Conservation (phyloP, 805 yeast species). For the Lipomyces spencermartinsiae region DNA sequence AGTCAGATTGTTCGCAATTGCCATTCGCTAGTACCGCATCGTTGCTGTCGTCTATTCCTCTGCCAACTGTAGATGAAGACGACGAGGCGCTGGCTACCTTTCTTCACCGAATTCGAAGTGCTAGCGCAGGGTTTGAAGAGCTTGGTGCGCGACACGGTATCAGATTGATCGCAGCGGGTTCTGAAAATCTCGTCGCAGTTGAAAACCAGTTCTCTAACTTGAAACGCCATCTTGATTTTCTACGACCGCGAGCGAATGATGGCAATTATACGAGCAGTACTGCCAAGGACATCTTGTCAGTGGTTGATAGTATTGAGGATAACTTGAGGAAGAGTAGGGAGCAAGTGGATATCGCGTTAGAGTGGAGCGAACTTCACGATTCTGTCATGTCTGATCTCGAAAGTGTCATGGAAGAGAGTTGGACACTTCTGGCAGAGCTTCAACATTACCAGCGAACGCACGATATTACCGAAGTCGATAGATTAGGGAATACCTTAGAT, state of each 20-base stretch:
- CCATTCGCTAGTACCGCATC: neutral
- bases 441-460: conserved; percentile 4
- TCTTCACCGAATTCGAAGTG: neutral
- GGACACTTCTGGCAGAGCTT: conserved; percentile 12
- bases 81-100: neutral
- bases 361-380: conserved; percentile 30
- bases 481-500: neutral
- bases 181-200: conserved; percentile 8
- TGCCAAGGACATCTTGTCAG: conserved; percentile 18
- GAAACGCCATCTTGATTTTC: conserved; percentile 15
- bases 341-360: conserved; percentile 33
- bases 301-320: conserved; percentile 8
- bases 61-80: neutral
- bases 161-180: conserved; percentile 14
- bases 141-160: conserved; percentile 19
- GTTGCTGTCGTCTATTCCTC: conserved; percentile 1
- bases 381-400: conserved; percentile 22
- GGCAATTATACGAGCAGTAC: neutral
- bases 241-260: conserved; percentile 5
- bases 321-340: conserved; percentile 18
- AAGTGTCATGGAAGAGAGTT: conserved; percentile 21
- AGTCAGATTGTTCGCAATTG: neutral
- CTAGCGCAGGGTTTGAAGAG: conserved; percentile 12
- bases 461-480: neutral
- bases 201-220: conserved; percentile 13